Evolutionary conservation across 2,329 filamentous ascomycete species (phyloP), one percentile per base, ranked within the genome.

Genomic region (Cucurbitaria berberidis): DNA sequence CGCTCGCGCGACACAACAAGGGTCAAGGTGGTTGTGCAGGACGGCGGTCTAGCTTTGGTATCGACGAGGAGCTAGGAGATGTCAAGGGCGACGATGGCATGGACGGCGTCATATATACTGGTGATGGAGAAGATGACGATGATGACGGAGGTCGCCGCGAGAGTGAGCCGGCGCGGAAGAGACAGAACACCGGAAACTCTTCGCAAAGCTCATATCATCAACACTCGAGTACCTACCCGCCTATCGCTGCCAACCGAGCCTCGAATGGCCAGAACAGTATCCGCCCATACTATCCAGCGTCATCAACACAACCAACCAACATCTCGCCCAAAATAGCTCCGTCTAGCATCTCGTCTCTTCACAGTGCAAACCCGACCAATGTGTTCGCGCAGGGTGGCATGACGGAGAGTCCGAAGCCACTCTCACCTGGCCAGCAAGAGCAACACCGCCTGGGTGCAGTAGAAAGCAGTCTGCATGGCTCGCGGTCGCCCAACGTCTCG

Each of bases 1-100:
- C 95, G 22, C 79, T 99, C 48, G 95, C 95, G 39, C 86, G 95
- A 55, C 95, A 99, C 73, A 96, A 91, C 72, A 98, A 98, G 76
- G 95, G 95, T 29, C 90, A 93, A 48, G 95, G 95, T 48, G 95
- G 95, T 42, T 99, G 95, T 77, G 95, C 96, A 11, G 95, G 95
- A 51, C 86, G 95, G 51, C 84, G 95, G 60, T 88, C 91, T 34
- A 97, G 93, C 71, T 96, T 92, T 73, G 89, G 86, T 24, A 87
- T 89, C 16, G 89, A 92, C 48, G 90, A 95, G 40, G 90, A 95
- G 35, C 75, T 78, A 57, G 74, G 71, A 24, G 76, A 78, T 18
- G 77, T 68, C 30, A 76, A 78, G 44, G 74, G 76, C 18, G 82
- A 85, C 8, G 85, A 87, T 47, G 76, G 78, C 43, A 88, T 88